Evolutionary conservation across 495 filamentous ascomycete species (phyloP).

Genomic region (Stereocaulon alpinum): DNA sequence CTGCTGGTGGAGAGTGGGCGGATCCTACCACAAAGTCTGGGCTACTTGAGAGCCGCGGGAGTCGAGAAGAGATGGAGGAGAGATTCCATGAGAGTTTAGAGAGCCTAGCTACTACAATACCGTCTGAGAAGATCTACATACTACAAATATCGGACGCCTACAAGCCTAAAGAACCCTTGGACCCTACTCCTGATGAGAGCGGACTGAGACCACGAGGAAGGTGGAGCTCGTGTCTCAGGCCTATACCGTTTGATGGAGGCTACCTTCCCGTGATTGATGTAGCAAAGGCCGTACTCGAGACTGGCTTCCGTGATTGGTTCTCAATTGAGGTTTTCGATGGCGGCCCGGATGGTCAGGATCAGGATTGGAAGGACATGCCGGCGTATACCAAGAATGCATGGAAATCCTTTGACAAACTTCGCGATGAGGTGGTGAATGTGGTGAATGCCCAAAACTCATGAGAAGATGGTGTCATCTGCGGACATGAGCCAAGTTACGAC

Average conservation of each 20-base stretch:
- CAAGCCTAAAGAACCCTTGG: constrained; percentile 42
- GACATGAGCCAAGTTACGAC: no score
- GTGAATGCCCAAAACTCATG: not conserved
- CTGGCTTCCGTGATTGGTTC: constrained; percentile 64
- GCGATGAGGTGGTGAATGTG: constrained; percentile 34
- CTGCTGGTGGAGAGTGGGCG: constrained; percentile 62
- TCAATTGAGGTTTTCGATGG: constrained; percentile 71
- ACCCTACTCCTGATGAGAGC: constrained; percentile 32
- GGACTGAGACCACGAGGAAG: constrained; percentile 48
- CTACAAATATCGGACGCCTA: constrained; percentile 77
- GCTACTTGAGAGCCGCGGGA: constrained; percentile 33
- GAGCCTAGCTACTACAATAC: constrained; percentile 45
- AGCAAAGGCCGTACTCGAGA: constrained; percentile 53
- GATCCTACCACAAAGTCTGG: constrained; percentile 62
- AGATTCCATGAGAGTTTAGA: constrained; percentile 44
- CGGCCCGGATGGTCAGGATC: constrained; percentile 45
- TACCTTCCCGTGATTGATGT: constrained; percentile 63
- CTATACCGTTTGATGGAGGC: constrained; percentile 60
- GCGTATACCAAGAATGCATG: constrained; percentile 51
- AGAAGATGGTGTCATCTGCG: no score
- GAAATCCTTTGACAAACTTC: constrained; percentile 43
- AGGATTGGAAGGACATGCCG: constrained; percentile 46
- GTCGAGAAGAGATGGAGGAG: constrained; percentile 34
- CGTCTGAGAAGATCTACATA: constrained; percentile 62
- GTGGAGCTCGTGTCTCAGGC: constrained; percentile 66